phyloP scores from a whole-genome alignment of 805 yeast genomes.

The Ogataea saltuana region DNA sequence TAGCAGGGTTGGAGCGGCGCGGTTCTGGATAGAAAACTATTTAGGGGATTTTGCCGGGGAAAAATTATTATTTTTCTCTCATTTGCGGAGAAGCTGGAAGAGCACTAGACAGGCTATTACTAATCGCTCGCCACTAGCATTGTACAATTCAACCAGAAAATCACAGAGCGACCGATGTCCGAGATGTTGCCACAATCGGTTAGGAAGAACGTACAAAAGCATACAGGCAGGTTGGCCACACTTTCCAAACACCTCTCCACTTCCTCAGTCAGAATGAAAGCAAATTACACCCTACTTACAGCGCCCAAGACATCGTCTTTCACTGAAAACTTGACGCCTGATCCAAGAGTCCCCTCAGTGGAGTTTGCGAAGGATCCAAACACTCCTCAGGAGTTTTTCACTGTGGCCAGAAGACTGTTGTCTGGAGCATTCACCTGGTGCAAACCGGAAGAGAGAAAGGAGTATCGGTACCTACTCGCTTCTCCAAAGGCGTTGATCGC shows the following conservation, averaged over 20 bases:
- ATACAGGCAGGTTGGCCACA: conserved; percentile 11
- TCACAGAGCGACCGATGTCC: conserved; percentile 1
- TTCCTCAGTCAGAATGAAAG: neutral
- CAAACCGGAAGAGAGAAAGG: conserved; percentile 60
- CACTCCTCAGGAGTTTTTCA: conserved; percentile 38
- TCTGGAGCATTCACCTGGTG: conserved; percentile 75
- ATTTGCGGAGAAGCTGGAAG: no score
- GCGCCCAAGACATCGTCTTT: conserved; percentile 33
- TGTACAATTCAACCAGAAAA: no score
- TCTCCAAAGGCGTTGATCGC: conserved; percentile 62
- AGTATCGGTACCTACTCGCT: conserved; percentile 54
- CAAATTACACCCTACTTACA: conserved; percentile 22
- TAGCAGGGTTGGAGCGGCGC: no score
- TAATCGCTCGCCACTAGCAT: no score
- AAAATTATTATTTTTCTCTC: no score
- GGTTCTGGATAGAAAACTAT: no score
- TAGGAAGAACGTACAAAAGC: conserved; percentile 2
- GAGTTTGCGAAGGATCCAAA: conserved; percentile 31
- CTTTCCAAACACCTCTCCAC: conserved; percentile 14
- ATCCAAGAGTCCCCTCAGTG: conserved; percentile 31
- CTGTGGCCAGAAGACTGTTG: conserved; percentile 51
- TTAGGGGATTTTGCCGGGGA: no score
- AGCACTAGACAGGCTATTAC: no score
- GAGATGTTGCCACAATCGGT: conserved; percentile 6
- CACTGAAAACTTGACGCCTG: conserved; percentile 31